Base-by-base conservation (phyloP, 805 yeast genomes). In the Kodamaea kakaduensis region DNA sequence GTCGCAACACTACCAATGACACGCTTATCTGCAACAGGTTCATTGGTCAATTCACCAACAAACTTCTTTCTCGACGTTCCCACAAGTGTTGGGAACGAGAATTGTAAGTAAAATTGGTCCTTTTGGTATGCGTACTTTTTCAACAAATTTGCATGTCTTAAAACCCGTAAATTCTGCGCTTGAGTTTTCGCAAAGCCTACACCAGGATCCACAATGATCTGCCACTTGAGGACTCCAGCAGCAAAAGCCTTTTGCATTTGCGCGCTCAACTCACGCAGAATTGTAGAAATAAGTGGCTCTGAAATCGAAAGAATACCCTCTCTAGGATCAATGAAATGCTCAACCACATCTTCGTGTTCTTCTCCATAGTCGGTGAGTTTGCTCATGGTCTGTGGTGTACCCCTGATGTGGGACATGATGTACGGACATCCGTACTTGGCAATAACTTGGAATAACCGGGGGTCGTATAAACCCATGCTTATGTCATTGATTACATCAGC, bases 401-500 rank as follows among this genome's bases (percentile, higher is more conserved):
- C 97, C 41, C 98, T 69, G 0, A 85, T 77, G 55, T 93, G 98
- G 47, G 82, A 84, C 53, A 89, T 60, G 10, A 90, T 69, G 48
- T 88, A 84, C 1, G 95, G 89, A 15, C 81, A 87, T 3, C 80
- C 79, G 37, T 73, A 63, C 34, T 73, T 67, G 1, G 86, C 84
- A n/a, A 86, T 76, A 1, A 85, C 81, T 0, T 60, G 57, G 45
- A 84, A 81, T 64, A 93, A 84, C 16, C 40, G 27, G 0, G 68
- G 62, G 51, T 90, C 97, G 45, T 77, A 75, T 3, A 62, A 48
- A 0, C 97, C 97, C 52, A 83, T 84, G 31, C 89, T 80, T 5
- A 93, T 80, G 55, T 93, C 99, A 59, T 93, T 93, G 50, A 93
- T 78, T 19, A 93, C 84, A 55, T 89, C 89, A 1, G 94, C 96